phyloP scores from a whole-genome alignment of 495 filamentous ascomycete genomes.

The Aspergillus avenaceus region DNA sequence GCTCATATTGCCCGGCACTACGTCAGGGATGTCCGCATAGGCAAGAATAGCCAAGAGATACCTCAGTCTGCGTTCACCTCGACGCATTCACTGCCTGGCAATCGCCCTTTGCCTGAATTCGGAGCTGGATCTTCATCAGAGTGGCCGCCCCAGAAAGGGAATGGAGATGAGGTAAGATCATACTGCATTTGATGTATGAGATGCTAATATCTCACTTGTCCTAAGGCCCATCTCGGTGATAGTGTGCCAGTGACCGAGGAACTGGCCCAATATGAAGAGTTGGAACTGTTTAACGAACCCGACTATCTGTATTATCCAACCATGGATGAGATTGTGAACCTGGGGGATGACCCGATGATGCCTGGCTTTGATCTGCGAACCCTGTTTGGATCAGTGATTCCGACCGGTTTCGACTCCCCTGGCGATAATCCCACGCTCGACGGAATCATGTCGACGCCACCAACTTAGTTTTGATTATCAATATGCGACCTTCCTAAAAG shows the following conservation, averaged over 20 bases:
- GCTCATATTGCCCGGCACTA: constrained; percentile 28
- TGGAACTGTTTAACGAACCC: not conserved
- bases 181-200: no score
- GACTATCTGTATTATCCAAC: not conserved
- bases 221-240: no score
- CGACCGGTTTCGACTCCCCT: not conserved
- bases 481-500: no score
- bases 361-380: constrained; percentile 2
- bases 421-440: not conserved
- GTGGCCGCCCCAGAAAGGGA: no score
- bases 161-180: not conserved
- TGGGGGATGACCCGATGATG: not conserved
- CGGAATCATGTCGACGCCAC: not conserved
- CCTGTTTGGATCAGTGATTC: not conserved
- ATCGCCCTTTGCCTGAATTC: no score
- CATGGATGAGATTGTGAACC: not conserved
- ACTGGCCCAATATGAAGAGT: not conserved
- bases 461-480: not conserved
- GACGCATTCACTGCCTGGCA: not conserved
- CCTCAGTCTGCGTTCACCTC: not conserved
- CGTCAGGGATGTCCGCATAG: not conserved
- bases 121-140: no score
- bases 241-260: not conserved
- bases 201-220: no score
- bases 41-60: not conserved